Conservation (phyloP, 2,329 filamentous ascomycete species). For the Leptographium radiaticola region DNA sequence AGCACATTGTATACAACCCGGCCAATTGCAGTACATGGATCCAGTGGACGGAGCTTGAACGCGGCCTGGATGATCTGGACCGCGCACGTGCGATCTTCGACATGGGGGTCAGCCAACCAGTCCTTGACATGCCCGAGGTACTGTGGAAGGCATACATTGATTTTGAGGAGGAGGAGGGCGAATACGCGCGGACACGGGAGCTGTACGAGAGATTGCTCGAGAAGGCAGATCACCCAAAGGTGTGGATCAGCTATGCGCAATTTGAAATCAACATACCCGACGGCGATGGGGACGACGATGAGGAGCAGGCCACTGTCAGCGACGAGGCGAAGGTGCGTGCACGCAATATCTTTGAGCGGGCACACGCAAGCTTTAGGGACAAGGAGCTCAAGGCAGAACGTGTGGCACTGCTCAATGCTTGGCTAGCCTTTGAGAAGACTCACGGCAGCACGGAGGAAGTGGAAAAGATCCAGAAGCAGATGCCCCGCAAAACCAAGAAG, state of each 20-base stretch:
- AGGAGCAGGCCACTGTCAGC: slow-evolving; percentile 55
- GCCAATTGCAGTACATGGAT: slow-evolving; percentile 93
- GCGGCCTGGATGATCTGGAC: slow-evolving; percentile 79
- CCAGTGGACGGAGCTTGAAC: slow-evolving; percentile 85
- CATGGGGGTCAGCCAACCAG: slow-evolving; percentile 67
- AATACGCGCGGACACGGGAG: slow-evolving; percentile 68
- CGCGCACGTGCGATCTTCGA: slow-evolving; percentile 86
- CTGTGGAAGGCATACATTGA: slow-evolving; percentile 98
- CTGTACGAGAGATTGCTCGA: slow-evolving; percentile 84
- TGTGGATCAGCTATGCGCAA: slow-evolving; percentile 97
- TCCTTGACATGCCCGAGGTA: slow-evolving; percentile 92
- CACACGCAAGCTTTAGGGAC: slow-evolving; percentile 76
- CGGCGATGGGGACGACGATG: slow-evolving; percentile 40
- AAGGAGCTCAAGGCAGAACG: slow-evolving; percentile 86
- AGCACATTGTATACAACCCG: slow-evolving; percentile 85
- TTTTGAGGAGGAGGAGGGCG: slow-evolving; percentile 90
- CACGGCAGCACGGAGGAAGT: slow-evolving; percentile 66
- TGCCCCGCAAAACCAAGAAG: slow-evolving; percentile 90
- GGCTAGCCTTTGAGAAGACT: slow-evolving; percentile 81
- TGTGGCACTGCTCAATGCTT: slow-evolving; percentile 81
- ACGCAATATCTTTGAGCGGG: slow-evolving; percentile 71
- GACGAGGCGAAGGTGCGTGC: slow-evolving; percentile 75
- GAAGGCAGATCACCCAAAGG: slow-evolving; percentile 98
- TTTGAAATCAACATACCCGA: slow-evolving; percentile 94
- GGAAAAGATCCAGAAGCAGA: slow-evolving; percentile 77